Evolutionary conservation across 2,329 filamentous ascomycete species (phyloP).

Genomic region (Drechslera avenae): DNA sequence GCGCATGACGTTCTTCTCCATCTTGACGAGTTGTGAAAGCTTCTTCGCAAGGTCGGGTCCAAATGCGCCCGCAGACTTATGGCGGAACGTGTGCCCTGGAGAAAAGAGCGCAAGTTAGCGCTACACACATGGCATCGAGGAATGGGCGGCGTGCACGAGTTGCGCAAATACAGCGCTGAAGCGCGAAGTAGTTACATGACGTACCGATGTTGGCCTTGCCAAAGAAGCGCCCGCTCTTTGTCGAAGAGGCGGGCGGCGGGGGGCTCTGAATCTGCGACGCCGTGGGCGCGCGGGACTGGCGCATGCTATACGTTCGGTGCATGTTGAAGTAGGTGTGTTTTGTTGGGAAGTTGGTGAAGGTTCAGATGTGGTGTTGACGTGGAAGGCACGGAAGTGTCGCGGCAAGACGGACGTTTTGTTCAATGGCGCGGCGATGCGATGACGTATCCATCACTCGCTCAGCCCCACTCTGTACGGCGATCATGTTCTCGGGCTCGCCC

Average conservation of each 20-base stretch:
- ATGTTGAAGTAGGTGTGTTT: constrained; percentile 56
- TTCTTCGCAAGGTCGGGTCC: constrained; percentile 94
- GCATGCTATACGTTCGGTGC: constrained; percentile 90
- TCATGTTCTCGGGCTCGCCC: constrained; percentile 16
- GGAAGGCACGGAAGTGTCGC: constrained; percentile 12
- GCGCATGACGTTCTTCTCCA: constrained; percentile 99
- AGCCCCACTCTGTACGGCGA: constrained; percentile 11
- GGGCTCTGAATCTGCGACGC: constrained; percentile 91
- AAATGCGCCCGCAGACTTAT: constrained; percentile 76
- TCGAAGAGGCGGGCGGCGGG: constrained; percentile 86
- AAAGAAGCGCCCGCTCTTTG: constrained; percentile 89
- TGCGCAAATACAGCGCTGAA: not conserved
- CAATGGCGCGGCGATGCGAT: constrained; percentile 14
- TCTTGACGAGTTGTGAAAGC: constrained; percentile 96
- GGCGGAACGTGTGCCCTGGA: constrained; percentile 71
- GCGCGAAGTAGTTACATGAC: constrained; percentile 39
- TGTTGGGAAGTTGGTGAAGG: constrained; percentile 1
- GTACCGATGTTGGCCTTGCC: constrained; percentile 83
- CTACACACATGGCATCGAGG: not conserved
- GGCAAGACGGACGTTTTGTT: constrained; percentile 32
- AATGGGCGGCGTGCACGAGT: not conserved
- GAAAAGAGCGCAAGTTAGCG: constrained; percentile 13
- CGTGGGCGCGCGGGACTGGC: constrained; percentile 93
- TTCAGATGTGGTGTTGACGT: constrained; percentile 15
- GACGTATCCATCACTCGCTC: constrained; percentile 20